Conservation (phyloP, 768 basidiomycete species). For the Tubosaeta sp. region DNA sequence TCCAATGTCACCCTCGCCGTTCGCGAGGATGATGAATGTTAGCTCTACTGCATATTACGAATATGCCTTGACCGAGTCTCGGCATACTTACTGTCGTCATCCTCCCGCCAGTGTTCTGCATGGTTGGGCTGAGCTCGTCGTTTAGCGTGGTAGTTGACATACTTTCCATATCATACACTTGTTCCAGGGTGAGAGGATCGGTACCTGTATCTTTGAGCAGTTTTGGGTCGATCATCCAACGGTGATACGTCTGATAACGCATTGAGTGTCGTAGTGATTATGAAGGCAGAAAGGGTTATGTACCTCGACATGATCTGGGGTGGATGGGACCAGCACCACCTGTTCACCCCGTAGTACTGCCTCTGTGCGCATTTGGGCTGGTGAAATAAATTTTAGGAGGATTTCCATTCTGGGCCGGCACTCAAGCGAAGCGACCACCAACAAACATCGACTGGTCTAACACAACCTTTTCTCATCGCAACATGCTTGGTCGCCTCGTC, state of each 20-base stretch:
- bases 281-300: neutral
- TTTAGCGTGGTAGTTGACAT: slow-evolving; percentile 14
- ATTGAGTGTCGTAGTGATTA: neutral
- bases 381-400: slow-evolving; percentile 8
- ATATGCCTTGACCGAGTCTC: neutral
- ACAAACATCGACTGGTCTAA: neutral
- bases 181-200: slow-evolving; percentile 72
- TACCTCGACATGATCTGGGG: slow-evolving; percentile 46
- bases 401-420: slow-evolving; percentile 12
- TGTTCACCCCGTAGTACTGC: slow-evolving; percentile 56
- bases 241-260: slow-evolving; percentile 63
- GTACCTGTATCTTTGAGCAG: slow-evolving; percentile 78
- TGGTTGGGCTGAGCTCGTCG: neutral
- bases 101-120: slow-evolving; percentile 78
- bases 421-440: too few relatives aligned
- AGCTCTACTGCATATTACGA: slow-evolving; percentile 47
- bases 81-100: slow-evolving; percentile 63
- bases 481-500: slow-evolving; percentile 63
- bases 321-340: slow-evolving; percentile 80
- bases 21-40: slow-evolving; percentile 82
- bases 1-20: slow-evolving; percentile 26
- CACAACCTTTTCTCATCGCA: slow-evolving; percentile 1
- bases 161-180: slow-evolving; percentile 93
- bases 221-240: slow-evolving; percentile 81
- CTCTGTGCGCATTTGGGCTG: slow-evolving; percentile 16